Evolutionary conservation across 2,329 filamentous ascomycete species (phyloP).

Genomic region (Fusarium drepaniforme): DNA sequence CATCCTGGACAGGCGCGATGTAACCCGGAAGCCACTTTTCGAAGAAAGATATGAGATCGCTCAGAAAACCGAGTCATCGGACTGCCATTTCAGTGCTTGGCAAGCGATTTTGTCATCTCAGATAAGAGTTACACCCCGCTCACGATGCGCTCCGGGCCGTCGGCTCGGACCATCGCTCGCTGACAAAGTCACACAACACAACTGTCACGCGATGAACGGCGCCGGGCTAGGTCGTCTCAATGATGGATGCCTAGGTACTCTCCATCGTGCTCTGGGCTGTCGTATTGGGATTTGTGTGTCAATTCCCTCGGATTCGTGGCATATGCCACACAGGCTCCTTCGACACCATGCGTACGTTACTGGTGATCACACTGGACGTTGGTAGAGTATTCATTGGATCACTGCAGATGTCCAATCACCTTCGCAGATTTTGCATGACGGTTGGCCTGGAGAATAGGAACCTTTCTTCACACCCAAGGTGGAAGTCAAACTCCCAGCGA

Average conservation of each 20-base stretch:
- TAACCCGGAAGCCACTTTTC: slow-evolving; percentile 12
- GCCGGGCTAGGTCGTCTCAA: not conserved
- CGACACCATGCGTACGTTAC: slow-evolving; percentile 21
- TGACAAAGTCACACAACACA: slow-evolving; percentile 16
- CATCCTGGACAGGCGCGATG: slow-evolving; percentile 45
- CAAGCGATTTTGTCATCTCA: not conserved
- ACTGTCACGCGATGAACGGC: slow-evolving; percentile 32
- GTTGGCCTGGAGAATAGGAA: slow-evolving; percentile 49
- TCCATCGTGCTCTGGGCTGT: not conserved
- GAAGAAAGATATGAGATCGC: not conserved
- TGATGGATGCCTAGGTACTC: not conserved
- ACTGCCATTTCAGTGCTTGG: not conserved
- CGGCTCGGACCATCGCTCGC: slow-evolving; percentile 36
- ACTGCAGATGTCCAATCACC: slow-evolving; percentile 12
- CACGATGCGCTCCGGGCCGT: slow-evolving; percentile 21
- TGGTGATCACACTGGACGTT: slow-evolving; percentile 16
- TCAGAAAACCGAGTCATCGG: not conserved
- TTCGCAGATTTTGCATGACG: slow-evolving; percentile 3
- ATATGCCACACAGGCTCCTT: slow-evolving; percentile 10
- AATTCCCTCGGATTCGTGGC: not conserved
- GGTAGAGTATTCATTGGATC: slow-evolving; percentile 28
- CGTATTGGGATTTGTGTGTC: not conserved
- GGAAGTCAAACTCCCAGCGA: slow-evolving; percentile 61
- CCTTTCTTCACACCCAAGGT: slow-evolving; percentile 59
- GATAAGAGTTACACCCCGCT: slow-evolving; percentile 14